Evolutionary conservation across 2,329 filamentous ascomycete genomes (phyloP), one percentile per base, ranked within the genome.

Genomic region (Blastomyces emzantsi): DNA sequence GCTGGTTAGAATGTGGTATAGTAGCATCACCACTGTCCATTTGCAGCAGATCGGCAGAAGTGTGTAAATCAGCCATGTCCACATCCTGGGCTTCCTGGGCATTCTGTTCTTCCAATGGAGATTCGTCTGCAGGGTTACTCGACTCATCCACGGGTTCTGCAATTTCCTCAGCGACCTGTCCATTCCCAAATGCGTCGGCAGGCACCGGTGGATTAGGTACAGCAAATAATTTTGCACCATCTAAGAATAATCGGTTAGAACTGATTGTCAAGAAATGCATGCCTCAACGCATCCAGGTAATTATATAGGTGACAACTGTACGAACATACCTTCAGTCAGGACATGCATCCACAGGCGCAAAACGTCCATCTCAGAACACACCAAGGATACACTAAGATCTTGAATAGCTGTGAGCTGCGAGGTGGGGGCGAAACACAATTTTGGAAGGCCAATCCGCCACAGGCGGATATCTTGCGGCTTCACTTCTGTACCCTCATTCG

Each of bases 321-420:
- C 8, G 17, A 43, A 67, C 71, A 65, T 63, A 72, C 74, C 72
- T 61, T 75, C 74, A 1, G 75, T 75, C 4, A 78, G 70, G 3
- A 73, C 63, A 56, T 78, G 72, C 68, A 75, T 71, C 76, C 76
- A 78, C 56, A 77, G 74, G 39, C 75, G 73, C 45, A 73, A 67
- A 17, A 67, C 68, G 11, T 69, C 68, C 45, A 69, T 54, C 15
- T 72, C 71, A 13, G 69, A 61, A 33, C 71, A 69, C 41, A 33
- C 54, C 33, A 77, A 60, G 0, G 71, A 70, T 30, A 68, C 65
- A 15, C 70, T 69, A 15, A 77, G 65, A 59, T 76, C 69, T 3
- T 71, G 70, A 54, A 76, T 69, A 1, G 73, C 73, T 55, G 71
- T 69, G 60, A 77, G 74, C 1, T 71, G 71, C 3, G 76, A 67